phyloP scores from a whole-genome alignment of 2,329 filamentous ascomycete species.

The Apiospora aurea region DNA sequence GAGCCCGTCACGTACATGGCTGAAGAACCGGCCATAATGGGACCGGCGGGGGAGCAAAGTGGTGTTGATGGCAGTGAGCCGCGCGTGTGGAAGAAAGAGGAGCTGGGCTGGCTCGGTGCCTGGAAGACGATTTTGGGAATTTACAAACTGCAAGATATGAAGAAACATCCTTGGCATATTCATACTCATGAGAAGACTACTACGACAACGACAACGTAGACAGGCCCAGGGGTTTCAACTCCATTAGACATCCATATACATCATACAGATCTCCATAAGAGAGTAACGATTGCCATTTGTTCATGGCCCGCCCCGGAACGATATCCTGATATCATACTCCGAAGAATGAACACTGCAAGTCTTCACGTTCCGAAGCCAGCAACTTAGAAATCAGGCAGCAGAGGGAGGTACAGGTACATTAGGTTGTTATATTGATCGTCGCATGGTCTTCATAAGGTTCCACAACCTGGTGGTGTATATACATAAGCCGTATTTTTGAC shows the following conservation, averaged over 20 bases:
- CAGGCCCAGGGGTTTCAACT: background rate
- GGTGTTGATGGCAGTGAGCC: constrained; percentile 36
- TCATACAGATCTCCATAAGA: background rate
- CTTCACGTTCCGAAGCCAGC: background rate
- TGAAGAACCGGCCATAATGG: constrained; percentile 37
- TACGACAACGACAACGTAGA: background rate
- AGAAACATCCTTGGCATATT: constrained; percentile 8
- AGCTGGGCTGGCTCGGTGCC: constrained; percentile 56
- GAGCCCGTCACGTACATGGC: constrained; percentile 31
- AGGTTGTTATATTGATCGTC: constrained; percentile 15
- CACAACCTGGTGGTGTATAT: constrained; percentile 13
- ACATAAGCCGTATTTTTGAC: constrained; percentile 9
- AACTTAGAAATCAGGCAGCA: background rate
- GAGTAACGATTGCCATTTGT: background rate
- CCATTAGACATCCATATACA: background rate
- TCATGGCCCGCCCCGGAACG: background rate
- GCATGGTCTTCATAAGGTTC: background rate
- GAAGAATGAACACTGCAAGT: background rate
- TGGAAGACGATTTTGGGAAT: constrained; percentile 49
- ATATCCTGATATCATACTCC: background rate
- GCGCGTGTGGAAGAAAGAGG: constrained; percentile 50
- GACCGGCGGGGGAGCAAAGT: constrained; percentile 36
- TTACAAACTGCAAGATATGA: constrained; percentile 37
- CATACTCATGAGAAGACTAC: background rate
- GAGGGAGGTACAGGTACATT: constrained; percentile 5